Evolutionary conservation across 2,329 filamentous ascomycete species (phyloP).

Genomic region (Trichoderma atroviride): DNA sequence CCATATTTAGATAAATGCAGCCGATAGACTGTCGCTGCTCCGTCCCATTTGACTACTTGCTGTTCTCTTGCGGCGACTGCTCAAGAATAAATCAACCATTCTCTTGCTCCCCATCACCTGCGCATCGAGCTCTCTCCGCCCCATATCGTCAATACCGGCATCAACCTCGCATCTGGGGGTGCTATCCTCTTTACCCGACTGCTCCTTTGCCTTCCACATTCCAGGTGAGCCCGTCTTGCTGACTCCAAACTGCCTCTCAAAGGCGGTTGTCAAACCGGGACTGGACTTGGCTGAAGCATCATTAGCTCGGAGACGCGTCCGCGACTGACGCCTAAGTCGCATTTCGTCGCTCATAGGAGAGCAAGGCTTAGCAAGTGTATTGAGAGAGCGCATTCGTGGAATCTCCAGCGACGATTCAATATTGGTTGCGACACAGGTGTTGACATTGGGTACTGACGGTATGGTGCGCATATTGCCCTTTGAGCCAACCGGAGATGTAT

Average conservation of each 20-base stretch:
- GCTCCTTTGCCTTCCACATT: constrained; percentile 23
- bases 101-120: constrained; percentile 50
- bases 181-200: background rate
- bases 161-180: background rate
- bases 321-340: constrained; percentile 31
- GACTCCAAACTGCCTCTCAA: constrained; percentile 31
- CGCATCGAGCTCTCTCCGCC: constrained; percentile 31
- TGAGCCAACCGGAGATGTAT: constrained; percentile 22
- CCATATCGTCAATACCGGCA: constrained; percentile 4
- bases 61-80: constrained; percentile 49
- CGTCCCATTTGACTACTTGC: constrained; percentile 38
- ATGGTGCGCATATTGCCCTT: constrained; percentile 32
- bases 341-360: constrained; percentile 30
- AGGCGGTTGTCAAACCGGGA: constrained; percentile 33
- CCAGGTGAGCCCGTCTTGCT: constrained; percentile 31
- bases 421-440: background rate
- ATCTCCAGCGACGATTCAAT: background rate
- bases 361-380: constrained; percentile 30
- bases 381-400: constrained; percentile 35
- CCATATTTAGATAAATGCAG: constrained; percentile 38
- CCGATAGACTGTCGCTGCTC: constrained; percentile 35
- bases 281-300: constrained; percentile 36
- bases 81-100: constrained; percentile 60
- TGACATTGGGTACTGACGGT: constrained; percentile 34
- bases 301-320: constrained; percentile 29